Evolutionary conservation across 768 basidiomycete genomes (phyloP), one percentile per base, ranked within the genome.

Genomic region (Clathrus columnatus): DNA sequence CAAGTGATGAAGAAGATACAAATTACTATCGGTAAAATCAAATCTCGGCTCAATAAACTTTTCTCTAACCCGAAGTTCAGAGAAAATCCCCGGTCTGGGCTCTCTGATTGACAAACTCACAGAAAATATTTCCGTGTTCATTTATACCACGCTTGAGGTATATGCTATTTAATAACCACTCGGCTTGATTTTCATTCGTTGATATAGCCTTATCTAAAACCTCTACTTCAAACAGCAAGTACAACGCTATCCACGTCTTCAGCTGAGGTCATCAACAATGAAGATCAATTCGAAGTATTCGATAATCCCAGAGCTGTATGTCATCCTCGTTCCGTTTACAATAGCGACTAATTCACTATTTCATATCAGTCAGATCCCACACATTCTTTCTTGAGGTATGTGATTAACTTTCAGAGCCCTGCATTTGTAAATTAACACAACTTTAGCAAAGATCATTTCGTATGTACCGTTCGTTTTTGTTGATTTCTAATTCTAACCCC

Each of bases 251-350:
- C 74, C 44, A 69, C 72, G 32, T 84, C 83, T 5, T 86, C 87
- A 0, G 80, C 80, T 18, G 82, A 89, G 61, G 89, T 92, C 17
- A 85, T 92, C 62, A 75, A 89, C 68, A 84, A 72, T 16, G 75
- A 82, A 52, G 91, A 93, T 64, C 91, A 92, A 63, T 90, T 85
- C 60, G 84, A 89, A 71, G 67, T 63, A n/a, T 95, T 92, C 74
- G 83, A 93, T 58, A 83, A 91, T 66, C 84, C 87, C 1, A 72
- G 79, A 57, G 85, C 88, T 14, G 85, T 87, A 61, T 64, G 75
- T 75, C 57, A 5, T 66, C 64, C 16, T 59, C 14, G 4, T 36
- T 27, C 50, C 17, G 47, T 42, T 24, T 24, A 50, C 47, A 48
- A 48, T 28, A 48, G 63, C n/a, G 59, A 21, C 55, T 5, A 50